Evolutionary conservation across 495 filamentous ascomycete species (phyloP), one percentile per base, ranked within the genome.

Genomic region (Staphylotrichum tortipilum): DNA sequence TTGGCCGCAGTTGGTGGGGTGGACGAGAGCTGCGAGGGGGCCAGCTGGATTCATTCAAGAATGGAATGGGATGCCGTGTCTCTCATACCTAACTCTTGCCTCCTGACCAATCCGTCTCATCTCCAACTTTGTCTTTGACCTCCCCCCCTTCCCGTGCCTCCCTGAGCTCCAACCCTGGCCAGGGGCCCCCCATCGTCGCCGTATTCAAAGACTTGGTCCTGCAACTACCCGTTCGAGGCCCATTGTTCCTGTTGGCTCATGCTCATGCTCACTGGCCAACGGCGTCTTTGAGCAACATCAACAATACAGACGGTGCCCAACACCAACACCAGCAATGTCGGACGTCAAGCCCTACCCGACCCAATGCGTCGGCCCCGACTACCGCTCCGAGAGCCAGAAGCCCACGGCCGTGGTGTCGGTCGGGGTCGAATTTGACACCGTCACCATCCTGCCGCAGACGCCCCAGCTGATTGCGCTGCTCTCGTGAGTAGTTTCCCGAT

Each of bases 381-480:
- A 94, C 65, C 80, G 79, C 21, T 74, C 83, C 11, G 78, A 83
- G 57, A 81, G 75, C 49, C 80, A 89, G 65, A 94, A 90, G 66
- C 89, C 89, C 26, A 86, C 79, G 31, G 89, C 89, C 10, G 96
- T 89, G 3, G 86, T 97, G 42, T 98, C 92, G 12, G 89, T 82
- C 29, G 73, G 75, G 53, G 80, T 95, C n/a, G 64, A 81, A 18
- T 83, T 86, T 58, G 81, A 88, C 29, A 96, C 94, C 73, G 88
- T 97, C 50, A 84, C 88, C 60, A 82, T 91, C 53, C 78, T 97
- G 24, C 79, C 87, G 18, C 94, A 97, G 68, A 95, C 94, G 10
- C 89, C 92, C 34, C 92, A 98, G 73, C 78, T 98, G 57, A 97
- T 97, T 67, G 88, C 92, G 44, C 79, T 97, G 49, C 79, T 97